phyloP scores from a whole-genome alignment of 306 rosid species.

The Medicago ruthenica region DNA sequence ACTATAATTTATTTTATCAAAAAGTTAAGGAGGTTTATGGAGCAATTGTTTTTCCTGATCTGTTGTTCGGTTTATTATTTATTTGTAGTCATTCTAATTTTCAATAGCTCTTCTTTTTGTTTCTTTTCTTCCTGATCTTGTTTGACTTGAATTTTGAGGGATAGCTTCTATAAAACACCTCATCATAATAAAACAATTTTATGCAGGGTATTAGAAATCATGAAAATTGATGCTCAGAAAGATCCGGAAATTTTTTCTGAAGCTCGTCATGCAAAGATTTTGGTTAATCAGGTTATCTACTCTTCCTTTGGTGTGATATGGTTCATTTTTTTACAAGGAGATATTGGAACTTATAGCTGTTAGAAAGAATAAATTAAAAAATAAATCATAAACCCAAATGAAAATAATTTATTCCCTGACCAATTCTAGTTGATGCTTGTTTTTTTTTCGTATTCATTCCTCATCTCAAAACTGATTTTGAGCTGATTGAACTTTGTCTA shows the following conservation, averaged over 20 bases:
- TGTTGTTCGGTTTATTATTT: conserved; percentile 9
- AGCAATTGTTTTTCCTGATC: not conserved
- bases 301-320: conserved; percentile 33
- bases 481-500: conserved; percentile 49
- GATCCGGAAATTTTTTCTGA: conserved; percentile 80
- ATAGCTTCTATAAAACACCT: conserved; percentile 33
- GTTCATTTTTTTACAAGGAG: conserved; percentile 32
- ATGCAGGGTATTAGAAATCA: conserved; percentile 78
- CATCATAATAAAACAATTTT: conserved; percentile 18
- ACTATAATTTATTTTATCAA: not conserved
- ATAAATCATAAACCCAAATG: conserved; percentile 1
- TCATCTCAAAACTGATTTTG: conserved; percentile 41
- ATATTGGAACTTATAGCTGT: conserved; percentile 20
- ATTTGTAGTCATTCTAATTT: conserved; percentile 30
- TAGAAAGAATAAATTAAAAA: conserved; percentile 12
- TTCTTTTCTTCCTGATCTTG: not conserved
- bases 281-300: conserved; percentile 75
- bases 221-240: conserved; percentile 71
- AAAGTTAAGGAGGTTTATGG: conserved; percentile 2
- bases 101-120: not conserved
- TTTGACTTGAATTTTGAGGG: conserved; percentile 22
- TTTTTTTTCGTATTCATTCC: conserved; percentile 17
- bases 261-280: conserved; percentile 65
- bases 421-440: conserved; percentile 4
- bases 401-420: conserved; percentile 24